These are phyloP conservation scores for Cicer chorassanicum DNA, from an alignment of 306 rosid genomes.

Conservation along the genomic window DNA sequence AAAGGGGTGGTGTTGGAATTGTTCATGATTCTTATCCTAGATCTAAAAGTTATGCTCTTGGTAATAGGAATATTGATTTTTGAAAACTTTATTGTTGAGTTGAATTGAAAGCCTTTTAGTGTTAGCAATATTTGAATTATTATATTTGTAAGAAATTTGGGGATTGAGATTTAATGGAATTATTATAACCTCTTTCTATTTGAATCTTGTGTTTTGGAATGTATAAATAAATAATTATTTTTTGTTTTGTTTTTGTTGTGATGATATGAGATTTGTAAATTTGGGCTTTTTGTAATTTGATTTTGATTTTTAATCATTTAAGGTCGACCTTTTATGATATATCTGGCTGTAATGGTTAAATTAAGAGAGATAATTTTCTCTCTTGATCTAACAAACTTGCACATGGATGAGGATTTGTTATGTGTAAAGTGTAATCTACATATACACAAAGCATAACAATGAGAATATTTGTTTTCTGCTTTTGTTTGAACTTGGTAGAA, in stretches of 20 bases:
- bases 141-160: background rate
- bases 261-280: background rate
- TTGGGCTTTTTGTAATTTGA: background rate
- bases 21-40: constrained; percentile 51
- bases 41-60: constrained; percentile 70
- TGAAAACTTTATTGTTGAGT: constrained; percentile 7
- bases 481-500: background rate
- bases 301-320: background rate
- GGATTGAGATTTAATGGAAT: constrained; percentile 8
- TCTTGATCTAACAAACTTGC: too few relatives aligned
- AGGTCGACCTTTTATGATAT: too few relatives aligned
- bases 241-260: background rate
- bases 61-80: constrained; percentile 36
- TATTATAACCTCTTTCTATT: constrained; percentile 5
- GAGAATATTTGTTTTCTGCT: too few relatives aligned
- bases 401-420: too few relatives aligned
- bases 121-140: background rate
- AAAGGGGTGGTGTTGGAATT: background rate
- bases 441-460: background rate
- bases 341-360: too few relatives aligned
- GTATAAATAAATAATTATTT: background rate
- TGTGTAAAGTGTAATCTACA: background rate
- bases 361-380: too few relatives aligned
- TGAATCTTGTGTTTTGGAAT: constrained; percentile 20
- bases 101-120: background rate